Evolutionary conservation across 73 alveolate genomes (phyloP), one percentile per base, ranked within the genome.

Genomic region (Paramecium sexaurelia): DNA sequence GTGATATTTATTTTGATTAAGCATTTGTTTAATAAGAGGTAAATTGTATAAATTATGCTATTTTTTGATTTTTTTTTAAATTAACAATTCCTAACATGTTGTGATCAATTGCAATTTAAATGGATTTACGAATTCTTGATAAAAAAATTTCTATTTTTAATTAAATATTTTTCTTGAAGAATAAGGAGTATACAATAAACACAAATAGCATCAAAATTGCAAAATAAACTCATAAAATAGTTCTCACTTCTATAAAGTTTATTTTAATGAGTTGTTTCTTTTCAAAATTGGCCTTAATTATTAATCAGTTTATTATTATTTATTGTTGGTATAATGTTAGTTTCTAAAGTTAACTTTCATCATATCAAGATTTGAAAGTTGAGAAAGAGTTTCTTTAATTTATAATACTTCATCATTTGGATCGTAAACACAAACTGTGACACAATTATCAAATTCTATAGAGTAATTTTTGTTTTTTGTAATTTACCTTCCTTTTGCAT

Each of bases 371-470:
- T 51, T 29, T 7, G 83, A 61, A 19, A 29, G 15, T 37, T 78
- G 15, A 20, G 69, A 78, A 22, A 78, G 26, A 29, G 90, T 43
- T 22, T 78, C 73, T 24, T 43, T 43, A 24, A 78, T 78, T 19
- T 32, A 41, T 17, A 24, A 40, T 15, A 78, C 90, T 22, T 78
- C 90, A 20, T 41, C 55, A 11, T 17, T 41, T 11, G 73, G 75
- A 43, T 78, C 90, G 22, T 41, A 78, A 0, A 78, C 90, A 78
- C 90, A 78, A 41, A 78, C 29, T 24, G 73, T 43, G 10, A 78
- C 55, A 43, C 10, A 37, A 19, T 20, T 37, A 40, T 78, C 90
- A 40, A 78, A 78, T 29, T 26, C 55, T 39, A 78, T 43, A 17
- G 40, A 22, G 45, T 73, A 73, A 35, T 41, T 41, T 35, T 24